These are phyloP conservation scores for Hypomyces perniciosus DNA, from an alignment of 2,329 filamentous ascomycete species.

Conservation along the genomic window DNA sequence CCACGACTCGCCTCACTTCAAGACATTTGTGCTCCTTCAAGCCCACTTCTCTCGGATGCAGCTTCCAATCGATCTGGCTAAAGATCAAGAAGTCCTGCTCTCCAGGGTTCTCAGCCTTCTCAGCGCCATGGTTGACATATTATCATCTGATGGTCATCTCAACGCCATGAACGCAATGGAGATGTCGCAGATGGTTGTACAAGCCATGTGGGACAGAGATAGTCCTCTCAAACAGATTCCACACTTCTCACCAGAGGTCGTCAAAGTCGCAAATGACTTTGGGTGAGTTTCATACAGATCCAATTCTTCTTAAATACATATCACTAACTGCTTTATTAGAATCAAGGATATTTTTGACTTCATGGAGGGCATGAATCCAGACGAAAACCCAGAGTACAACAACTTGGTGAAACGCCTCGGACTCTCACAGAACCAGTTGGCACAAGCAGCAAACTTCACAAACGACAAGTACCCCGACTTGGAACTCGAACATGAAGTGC, in stretches of 20 bases:
- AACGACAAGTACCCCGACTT: conserved; percentile 96
- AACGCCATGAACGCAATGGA: conserved; percentile 99
- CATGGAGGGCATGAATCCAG: conserved; percentile 97
- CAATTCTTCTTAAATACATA: not conserved
- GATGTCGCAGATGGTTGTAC: conserved; percentile 97
- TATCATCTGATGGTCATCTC: conserved; percentile 90
- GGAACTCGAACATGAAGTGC: conserved; percentile 80
- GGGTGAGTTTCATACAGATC: conserved; percentile 47
- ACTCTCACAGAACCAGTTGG: conserved; percentile 74
- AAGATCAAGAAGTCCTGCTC: conserved; percentile 87
- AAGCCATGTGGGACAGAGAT: conserved; percentile 98
- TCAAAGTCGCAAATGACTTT: conserved; percentile 75
- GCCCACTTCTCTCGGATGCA: conserved; percentile 98
- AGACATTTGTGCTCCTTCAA: conserved; percentile 93
- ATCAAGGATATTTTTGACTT: conserved; percentile 96
- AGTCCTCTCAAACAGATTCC: conserved; percentile 96
- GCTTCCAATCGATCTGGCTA: conserved; percentile 87
- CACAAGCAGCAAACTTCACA: conserved; percentile 87
- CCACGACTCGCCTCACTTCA: conserved; percentile 95
- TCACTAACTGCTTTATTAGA: conserved; percentile 38
- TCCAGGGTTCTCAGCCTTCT: conserved; percentile 80
- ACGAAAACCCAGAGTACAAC: conserved; percentile 78
- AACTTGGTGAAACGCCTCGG: conserved; percentile 71
- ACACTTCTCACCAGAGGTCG: conserved; percentile 77
- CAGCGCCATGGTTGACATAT: conserved; percentile 87